Base-by-base conservation (phyloP, 208 protist genomes). In the Leishmania amazonensis region DNA sequence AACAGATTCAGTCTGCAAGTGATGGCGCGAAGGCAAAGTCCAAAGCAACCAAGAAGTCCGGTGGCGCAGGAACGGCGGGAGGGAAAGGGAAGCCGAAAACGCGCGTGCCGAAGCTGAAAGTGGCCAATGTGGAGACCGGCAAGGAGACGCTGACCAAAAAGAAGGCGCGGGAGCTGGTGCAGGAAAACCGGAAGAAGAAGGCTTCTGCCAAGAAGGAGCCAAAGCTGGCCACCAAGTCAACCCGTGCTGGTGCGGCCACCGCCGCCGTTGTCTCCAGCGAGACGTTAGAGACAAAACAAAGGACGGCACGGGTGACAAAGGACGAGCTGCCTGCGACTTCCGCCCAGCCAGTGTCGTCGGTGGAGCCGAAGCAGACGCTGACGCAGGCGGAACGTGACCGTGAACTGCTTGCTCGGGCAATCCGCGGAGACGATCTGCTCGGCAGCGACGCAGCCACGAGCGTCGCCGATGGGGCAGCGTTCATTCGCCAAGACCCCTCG, bases 71-170 rank as follows among this genome's bases (percentile, higher is more conserved):
- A 47, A 21, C 8, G 8, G 77, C 53, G 17, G 53, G 57, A 1
- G 74, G 51, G 21, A 89, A 81, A 65, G 53, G 40, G 47, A 86
- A 87, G 35, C 51, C 47, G 51, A 90, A 91, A 54, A 86, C 77
- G 31, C 90, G 85, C n/a, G 76, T 54, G 28, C 77, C 82, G 17
- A 94, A 91, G 81, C 87, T 87, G n/a, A 83, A 87, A 49, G 74
- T 93, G 2, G 80, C 75, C 31, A 84, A 84, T 64, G 83, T 77
- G 47, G 81, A 85, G 35, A 89, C 89, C 15, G 91, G 88, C 1
- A 91, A 91, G 74, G 85, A 93, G 75, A 92, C 91, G 31, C 81
- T 93, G 17, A 75, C 70, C 38, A 91, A 92, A 77, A 91, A 90
- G 71, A 88, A 92, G 78, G 88, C 91, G 7, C 57, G 74, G 1